Conservation (phyloP, 2,329 filamentous ascomycete species). For the Arthroderma sp. region DNA sequence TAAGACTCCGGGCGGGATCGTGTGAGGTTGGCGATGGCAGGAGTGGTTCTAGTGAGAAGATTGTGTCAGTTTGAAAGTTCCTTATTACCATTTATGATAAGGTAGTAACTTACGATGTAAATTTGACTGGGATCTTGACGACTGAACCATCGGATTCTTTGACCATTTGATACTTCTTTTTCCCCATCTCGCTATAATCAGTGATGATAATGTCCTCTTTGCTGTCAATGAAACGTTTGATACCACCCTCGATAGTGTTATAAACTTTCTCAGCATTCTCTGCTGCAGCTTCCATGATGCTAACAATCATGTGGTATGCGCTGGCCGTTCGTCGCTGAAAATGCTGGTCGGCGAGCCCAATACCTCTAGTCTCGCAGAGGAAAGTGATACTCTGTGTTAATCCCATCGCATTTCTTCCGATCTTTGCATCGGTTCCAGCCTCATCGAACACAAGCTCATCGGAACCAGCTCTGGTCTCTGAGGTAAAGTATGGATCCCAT, state of each 20-base stretch:
- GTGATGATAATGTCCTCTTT: constrained; percentile 3
- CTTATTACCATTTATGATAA: neutral
- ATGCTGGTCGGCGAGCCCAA: constrained; percentile 3
- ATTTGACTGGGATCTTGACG: constrained; percentile 1
- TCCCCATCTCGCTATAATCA: neutral
- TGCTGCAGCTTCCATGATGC: constrained; percentile 2
- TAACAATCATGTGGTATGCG: constrained; percentile 1
- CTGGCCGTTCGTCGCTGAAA: constrained; percentile 3
- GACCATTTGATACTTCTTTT: constrained; percentile 1
- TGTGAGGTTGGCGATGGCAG: constrained; percentile 1
- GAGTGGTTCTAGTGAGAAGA: neutral
- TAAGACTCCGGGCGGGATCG: constrained; percentile 3
- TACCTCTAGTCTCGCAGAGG: constrained; percentile 5
- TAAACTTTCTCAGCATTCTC: constrained; percentile 3
- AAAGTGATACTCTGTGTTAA: constrained; percentile 2
- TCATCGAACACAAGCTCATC: constrained; percentile 1
- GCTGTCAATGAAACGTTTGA: constrained; percentile 3
- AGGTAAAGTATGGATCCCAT: constrained; percentile 4
- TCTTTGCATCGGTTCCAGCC: constrained; percentile 5
- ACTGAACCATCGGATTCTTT: neutral
- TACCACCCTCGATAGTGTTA: constrained; percentile 2
- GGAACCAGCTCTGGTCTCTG: neutral
- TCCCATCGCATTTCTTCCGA: constrained; percentile 5
- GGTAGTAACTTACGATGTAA: constrained; percentile 3
- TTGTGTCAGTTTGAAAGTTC: neutral